Evolutionary conservation across 805 yeast species (phyloP).

Genomic region (Lipomyces yamadae): DNA sequence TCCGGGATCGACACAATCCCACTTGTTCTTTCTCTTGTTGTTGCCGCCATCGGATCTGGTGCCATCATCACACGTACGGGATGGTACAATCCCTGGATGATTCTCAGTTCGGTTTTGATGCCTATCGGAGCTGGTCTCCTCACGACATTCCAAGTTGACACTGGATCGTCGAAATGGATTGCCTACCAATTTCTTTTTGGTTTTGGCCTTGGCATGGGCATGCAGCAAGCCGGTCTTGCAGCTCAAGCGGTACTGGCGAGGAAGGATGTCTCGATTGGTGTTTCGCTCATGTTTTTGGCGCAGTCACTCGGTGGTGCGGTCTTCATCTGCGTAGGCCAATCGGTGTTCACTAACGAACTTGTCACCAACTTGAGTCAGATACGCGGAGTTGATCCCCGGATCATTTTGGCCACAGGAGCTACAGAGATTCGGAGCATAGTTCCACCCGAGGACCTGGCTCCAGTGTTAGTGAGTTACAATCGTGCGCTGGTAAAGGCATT

Average conservation of each 20-base stretch:
- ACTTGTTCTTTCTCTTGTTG: constrained; percentile 52
- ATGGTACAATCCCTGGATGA: constrained; percentile 48
- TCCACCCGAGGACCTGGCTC: neutral
- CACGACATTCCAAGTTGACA: constrained; percentile 49
- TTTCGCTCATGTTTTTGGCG: constrained; percentile 11
- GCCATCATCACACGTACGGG: constrained; percentile 45
- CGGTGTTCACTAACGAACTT: constrained; percentile 10
- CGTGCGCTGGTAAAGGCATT: constrained; percentile 14
- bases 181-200: constrained; percentile 57
- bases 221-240: constrained; percentile 10
- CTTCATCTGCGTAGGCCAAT: constrained; percentile 11
- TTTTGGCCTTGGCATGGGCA: constrained; percentile 50
- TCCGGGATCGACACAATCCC: constrained; percentile 52
- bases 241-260: constrained; percentile 17
- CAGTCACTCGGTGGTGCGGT: constrained; percentile 21
- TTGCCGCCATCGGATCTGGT: constrained; percentile 45
- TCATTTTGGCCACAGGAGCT: constrained; percentile 11
- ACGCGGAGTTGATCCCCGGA: neutral
- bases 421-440: constrained; percentile 15
- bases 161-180: constrained; percentile 48
- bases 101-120: constrained; percentile 48
- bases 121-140: constrained; percentile 54
- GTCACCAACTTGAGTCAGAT: neutral
- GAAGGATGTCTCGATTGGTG: constrained; percentile 15
- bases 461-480: constrained; percentile 12